Conservation (phyloP, 257 asterid species). For the Ilex aquifolium region DNA sequence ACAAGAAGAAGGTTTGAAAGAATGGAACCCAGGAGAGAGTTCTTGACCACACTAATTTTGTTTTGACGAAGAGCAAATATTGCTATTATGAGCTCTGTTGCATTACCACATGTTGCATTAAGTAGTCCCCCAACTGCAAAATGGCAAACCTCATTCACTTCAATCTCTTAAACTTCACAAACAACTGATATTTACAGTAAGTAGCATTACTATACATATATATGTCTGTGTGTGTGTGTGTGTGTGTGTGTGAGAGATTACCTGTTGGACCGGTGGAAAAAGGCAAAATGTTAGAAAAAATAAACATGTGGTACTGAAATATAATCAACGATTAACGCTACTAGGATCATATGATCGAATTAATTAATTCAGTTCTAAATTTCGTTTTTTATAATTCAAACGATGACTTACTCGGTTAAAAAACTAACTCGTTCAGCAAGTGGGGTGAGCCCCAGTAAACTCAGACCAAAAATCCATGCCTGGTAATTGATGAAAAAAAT, state of each 20-base stretch:
- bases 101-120: constrained; percentile 50
- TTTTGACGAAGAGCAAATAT: constrained; percentile 30
- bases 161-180: no score
- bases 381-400: no score
- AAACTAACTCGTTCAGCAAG: constrained; percentile 46
- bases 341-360: no score
- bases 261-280: constrained; percentile 43
- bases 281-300: neutral
- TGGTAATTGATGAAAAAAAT: constrained; percentile 8
- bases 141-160: neutral
- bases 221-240: no score
- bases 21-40: constrained; percentile 37
- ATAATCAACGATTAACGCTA: no score
- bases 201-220: neutral
- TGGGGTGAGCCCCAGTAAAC: constrained; percentile 39
- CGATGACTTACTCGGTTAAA: constrained; percentile 38
- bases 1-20: constrained; percentile 48
- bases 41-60: constrained; percentile 33
- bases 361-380: no score
- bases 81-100: constrained; percentile 44
- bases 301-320: no score
- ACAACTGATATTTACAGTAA: no score
- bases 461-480: constrained; percentile 39
- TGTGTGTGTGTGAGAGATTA: neutral
- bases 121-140: constrained; percentile 45